Evolutionary conservation across 1,284 basidiomycete species (phyloP).

Genomic region (Schizophyllum amplum): DNA sequence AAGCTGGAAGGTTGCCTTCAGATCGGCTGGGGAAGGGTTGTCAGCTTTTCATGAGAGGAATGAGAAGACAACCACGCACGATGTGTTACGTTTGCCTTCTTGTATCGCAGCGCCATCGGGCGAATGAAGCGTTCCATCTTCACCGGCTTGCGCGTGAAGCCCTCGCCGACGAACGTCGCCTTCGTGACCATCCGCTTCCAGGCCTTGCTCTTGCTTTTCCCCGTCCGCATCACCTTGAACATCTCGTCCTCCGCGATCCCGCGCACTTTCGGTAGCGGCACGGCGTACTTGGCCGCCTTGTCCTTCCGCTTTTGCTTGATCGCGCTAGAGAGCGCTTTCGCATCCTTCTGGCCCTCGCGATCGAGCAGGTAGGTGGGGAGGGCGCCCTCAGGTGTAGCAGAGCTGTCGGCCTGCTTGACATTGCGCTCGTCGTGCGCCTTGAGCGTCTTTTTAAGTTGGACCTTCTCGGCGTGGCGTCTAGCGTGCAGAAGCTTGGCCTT

Average conservation of each 20-base stretch:
- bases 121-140: conserved; percentile 99
- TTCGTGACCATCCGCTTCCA: conserved; percentile 99
- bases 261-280: conserved; percentile 93
- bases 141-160: conserved; percentile 97
- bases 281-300: conserved; percentile 97
- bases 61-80: conserved; percentile 48
- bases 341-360: conserved; percentile 95
- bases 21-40: conserved; percentile 62
- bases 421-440: conserved; percentile 99
- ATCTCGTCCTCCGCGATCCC: conserved; percentile 99
- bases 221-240: conserved; percentile 99
- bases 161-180: conserved; percentile 97
- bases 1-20: conserved; percentile 98
- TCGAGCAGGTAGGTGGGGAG: conserved; percentile 94
- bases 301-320: conserved; percentile 99
- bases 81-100: conserved; percentile 98
- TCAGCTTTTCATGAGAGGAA: conserved; percentile 1
- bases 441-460: conserved; percentile 98
- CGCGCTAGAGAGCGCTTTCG: conserved; percentile 94
- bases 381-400: conserved; percentile 79
- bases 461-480: conserved; percentile 94
- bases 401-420: conserved; percentile 87
- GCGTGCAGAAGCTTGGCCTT: conserved; percentile 98
- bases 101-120: conserved; percentile 95
- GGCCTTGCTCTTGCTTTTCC: conserved; percentile 92